Evolutionary conservation across 306 rosid genomes (phyloP).

Genomic region (Glycine tomentella): DNA sequence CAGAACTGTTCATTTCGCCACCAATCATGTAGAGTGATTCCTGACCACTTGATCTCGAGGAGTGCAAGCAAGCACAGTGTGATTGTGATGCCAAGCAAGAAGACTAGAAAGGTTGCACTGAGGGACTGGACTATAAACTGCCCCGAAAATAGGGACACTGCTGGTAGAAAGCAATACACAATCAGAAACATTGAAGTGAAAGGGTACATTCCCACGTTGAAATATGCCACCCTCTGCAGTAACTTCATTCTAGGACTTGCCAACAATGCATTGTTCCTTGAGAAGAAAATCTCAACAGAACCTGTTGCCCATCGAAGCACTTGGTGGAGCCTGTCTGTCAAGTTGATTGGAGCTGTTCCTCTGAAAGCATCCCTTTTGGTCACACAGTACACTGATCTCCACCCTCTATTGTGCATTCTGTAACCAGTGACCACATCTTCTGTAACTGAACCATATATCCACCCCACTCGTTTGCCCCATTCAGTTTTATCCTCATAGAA

Average conservation of each 20-base stretch:
- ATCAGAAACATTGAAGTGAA: constrained; percentile 84
- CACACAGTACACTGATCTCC: constrained; percentile 87
- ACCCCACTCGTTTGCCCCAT: constrained; percentile 90
- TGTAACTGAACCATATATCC: constrained; percentile 96
- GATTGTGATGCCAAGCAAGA: constrained; percentile 74
- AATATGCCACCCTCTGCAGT: constrained; percentile 85
- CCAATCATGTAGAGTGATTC: constrained; percentile 84
- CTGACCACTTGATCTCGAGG: constrained; percentile 88
- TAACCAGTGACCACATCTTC: constrained; percentile 93
- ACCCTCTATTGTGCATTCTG: constrained; percentile 91
- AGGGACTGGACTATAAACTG: constrained; percentile 81
- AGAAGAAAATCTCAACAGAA: constrained; percentile 85
- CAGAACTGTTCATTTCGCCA: constrained; percentile 94
- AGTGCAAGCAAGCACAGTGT: constrained; percentile 79
- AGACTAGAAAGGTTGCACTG: constrained; percentile 66
- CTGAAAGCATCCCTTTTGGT: constrained; percentile 86
- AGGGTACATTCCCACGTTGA: constrained; percentile 92
- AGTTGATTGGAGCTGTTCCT: constrained; percentile 85
- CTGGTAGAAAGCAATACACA: constrained; percentile 83
- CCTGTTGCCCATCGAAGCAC: constrained; percentile 94
- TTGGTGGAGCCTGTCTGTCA: constrained; percentile 86
- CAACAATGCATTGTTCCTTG: constrained; percentile 77
- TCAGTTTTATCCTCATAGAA: constrained; percentile 89
- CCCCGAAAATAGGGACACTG: constrained; percentile 78
- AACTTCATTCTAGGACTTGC: constrained; percentile 82